A percentile compares a stretch with the other conserved stretches of the same genome.
phyloP scores from a whole-genome alignment of 495 filamentous ascomycete species.

The Poronia punctata region DNA sequence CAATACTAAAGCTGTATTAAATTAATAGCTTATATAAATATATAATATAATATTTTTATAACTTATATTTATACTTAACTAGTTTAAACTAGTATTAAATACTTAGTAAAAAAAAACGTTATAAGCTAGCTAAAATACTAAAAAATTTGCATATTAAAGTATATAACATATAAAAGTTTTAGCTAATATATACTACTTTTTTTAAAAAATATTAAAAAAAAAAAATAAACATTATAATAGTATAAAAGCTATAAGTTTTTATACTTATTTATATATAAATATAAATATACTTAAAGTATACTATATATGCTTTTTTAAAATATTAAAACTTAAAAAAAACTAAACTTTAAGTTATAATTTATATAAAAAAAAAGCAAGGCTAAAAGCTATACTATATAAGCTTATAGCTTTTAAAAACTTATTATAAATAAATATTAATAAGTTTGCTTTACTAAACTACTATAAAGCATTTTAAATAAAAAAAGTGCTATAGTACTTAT shows the following conservation, averaged over 20 bases:
- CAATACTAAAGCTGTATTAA: too few relatives aligned
- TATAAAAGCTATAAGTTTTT: neutral
- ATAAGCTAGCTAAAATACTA: too few relatives aligned
- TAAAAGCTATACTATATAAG: neutral
- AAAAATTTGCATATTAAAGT: neutral
- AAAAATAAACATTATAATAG: neutral
- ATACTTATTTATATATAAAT: neutral
- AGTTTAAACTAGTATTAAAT: neutral
- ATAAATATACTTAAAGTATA: neutral
- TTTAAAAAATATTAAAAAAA: neutral
- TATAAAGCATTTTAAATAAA: neutral
- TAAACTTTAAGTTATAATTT: neutral
- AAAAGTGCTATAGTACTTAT: neutral
- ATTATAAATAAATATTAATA: neutral
- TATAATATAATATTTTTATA: too few relatives aligned
- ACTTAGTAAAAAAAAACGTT: neutral
- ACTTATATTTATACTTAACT: neutral
- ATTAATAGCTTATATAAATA: too few relatives aligned
- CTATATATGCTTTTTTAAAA: neutral
- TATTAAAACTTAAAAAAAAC: neutral
- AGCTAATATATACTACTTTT: neutral
- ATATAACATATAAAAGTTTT: neutral
- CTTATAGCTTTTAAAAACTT: neutral
- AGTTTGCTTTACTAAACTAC: neutral
- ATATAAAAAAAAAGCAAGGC: neutral